Evolutionary conservation across 2,329 filamentous ascomycete genomes (phyloP).

Genomic region (Chrysosporium queenslandicum): DNA sequence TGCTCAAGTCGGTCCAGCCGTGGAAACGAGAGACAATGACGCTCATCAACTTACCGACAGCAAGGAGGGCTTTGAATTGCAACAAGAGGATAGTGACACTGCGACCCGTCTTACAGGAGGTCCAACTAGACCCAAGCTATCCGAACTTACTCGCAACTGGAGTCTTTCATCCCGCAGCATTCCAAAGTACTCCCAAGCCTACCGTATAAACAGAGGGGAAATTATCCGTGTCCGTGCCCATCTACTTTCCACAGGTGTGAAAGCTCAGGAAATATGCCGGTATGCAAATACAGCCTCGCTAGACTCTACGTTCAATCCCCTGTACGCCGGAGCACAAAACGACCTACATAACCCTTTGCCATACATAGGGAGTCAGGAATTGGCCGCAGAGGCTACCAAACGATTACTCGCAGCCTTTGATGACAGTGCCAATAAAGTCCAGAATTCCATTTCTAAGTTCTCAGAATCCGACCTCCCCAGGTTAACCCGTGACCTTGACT

Average conservation of each 20-base stretch:
- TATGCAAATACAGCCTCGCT: constrained; percentile 45
- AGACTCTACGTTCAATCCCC: constrained; percentile 3
- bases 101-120: too few species aligned
- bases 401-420: constrained; percentile 43
- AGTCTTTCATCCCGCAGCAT: constrained; percentile 47
- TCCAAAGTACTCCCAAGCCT: constrained; percentile 28
- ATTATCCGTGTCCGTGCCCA: constrained; percentile 67
- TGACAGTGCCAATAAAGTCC: constrained; percentile 35
- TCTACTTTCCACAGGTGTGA: constrained; percentile 76
- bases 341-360: constrained; percentile 28
- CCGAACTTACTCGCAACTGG: constrained; percentile 44
- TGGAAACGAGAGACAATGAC: neutral
- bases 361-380: constrained; percentile 39
- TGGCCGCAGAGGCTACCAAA: constrained; percentile 46
- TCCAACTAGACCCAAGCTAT: neutral
- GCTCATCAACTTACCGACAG: neutral
- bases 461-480: constrained; percentile 37
- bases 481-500: constrained; percentile 37
- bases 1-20: neutral
- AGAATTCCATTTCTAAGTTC: constrained; percentile 38
- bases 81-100: neutral
- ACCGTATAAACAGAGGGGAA: constrained; percentile 54
- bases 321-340: constrained; percentile 12
- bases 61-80: neutral
- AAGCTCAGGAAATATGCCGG: constrained; percentile 68